Percentiles rank a stretch among this genome's conserved stretches.
Conservation (phyloP, 1,139 yeast species). For the Taiozyma sp. region DNA sequence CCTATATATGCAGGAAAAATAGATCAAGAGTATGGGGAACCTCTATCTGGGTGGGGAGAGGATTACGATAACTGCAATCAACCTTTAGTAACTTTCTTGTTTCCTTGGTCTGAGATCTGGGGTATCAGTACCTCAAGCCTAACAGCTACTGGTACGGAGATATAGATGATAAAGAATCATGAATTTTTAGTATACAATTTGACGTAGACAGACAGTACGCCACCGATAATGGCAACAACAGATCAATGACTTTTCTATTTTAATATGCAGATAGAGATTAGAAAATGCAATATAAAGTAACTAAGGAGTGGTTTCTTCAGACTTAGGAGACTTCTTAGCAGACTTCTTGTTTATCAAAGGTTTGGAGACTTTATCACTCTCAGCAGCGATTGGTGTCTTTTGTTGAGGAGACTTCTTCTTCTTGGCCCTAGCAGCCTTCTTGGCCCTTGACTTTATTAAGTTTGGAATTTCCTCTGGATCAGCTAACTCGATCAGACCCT, state of each 20-base stretch:
- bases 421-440: constrained; percentile 22
- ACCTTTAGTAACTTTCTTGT: too few species aligned
- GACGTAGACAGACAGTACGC: neutral
- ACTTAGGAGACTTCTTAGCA: neutral
- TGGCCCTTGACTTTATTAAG: constrained; percentile 33
- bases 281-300: neutral
- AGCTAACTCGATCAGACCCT: constrained; percentile 76
- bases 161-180: neutral
- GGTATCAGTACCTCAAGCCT: neutral
- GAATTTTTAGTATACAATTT: neutral
- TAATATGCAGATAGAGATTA: neutral
- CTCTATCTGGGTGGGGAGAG: too few species aligned
- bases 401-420: constrained; percentile 3
- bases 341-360: neutral
- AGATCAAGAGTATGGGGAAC: too few species aligned
- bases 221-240: neutral
- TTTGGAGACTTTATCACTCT: constrained; percentile 4
- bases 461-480: constrained; percentile 52
- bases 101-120: too few species aligned
- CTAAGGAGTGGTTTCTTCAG: neutral
- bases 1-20: too few species aligned
- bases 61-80: too few species aligned
- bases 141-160: neutral
- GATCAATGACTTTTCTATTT: neutral
- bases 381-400: constrained; percentile 1